phyloP scores from a whole-genome alignment of 345 rosid genomes.

The Linum tenue region DNA sequence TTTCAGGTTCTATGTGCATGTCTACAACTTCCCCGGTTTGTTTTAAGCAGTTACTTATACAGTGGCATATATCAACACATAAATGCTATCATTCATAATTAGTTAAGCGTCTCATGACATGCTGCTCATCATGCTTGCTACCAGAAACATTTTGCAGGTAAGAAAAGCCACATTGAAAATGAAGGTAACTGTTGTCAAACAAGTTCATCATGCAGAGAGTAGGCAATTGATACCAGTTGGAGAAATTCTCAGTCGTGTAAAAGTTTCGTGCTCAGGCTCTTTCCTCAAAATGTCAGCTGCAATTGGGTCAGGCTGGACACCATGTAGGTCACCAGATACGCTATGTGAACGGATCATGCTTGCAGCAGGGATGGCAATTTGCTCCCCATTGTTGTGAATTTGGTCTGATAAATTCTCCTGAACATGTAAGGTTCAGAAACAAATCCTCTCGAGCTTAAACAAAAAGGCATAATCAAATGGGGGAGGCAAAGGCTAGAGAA shows the following conservation, averaged over 20 bases:
- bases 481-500: background rate
- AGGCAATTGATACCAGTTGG: constrained; percentile 46
- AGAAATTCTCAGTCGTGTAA: constrained; percentile 65
- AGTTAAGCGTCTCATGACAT: no score
- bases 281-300: constrained; percentile 97
- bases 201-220: background rate
- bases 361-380: constrained; percentile 48
- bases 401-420: constrained; percentile 41
- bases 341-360: constrained; percentile 93
- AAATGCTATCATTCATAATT: no score
- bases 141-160: background rate
- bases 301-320: constrained; percentile 97
- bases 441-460: background rate
- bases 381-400: constrained; percentile 51
- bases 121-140: no score
- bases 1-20: no score
- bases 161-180: background rate
- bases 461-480: no score
- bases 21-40: no score
- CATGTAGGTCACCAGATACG: constrained; percentile 89
- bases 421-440: constrained; percentile 6
- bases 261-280: constrained; percentile 96
- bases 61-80: no score
- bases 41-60: no score
- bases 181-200: background rate